phyloP scores from a whole-genome alignment of 2,329 filamentous ascomycete species.

The Lecanicillium sp. region DNA sequence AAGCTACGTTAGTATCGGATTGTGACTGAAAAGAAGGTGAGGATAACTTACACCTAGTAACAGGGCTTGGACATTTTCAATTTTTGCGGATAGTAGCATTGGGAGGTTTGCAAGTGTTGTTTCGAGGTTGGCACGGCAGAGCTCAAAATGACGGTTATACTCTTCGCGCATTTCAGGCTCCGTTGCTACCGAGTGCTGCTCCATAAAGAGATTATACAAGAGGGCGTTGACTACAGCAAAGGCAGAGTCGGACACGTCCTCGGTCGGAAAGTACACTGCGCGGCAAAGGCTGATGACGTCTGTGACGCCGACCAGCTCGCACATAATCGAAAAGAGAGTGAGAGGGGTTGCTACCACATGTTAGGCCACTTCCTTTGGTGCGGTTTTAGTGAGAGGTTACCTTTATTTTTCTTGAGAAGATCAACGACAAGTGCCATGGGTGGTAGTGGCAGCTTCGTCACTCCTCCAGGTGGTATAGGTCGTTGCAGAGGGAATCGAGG shows the following conservation, averaged over 20 bases:
- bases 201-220: slow-evolving; percentile 41
- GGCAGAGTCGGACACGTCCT: slow-evolving; percentile 39
- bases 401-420: slow-evolving; percentile 39
- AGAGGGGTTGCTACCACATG: slow-evolving; percentile 31
- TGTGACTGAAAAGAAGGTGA: background rate
- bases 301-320: slow-evolving; percentile 38
- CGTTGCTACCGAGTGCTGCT: slow-evolving; percentile 29
- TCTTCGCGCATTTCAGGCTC: slow-evolving; percentile 24
- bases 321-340: slow-evolving; percentile 41
- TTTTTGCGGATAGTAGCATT: slow-evolving; percentile 45
- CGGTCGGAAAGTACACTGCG: slow-evolving; percentile 41
- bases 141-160: slow-evolving; percentile 27
- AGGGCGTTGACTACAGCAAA: slow-evolving; percentile 43
- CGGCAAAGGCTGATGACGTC: slow-evolving; percentile 42
- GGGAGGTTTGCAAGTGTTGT: slow-evolving; percentile 42
- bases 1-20: slow-evolving; percentile 7
- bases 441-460: slow-evolving; percentile 46
- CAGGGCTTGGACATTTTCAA: slow-evolving; percentile 49
- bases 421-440: slow-evolving; percentile 41
- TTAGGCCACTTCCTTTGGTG: slow-evolving; percentile 2
- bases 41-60: slow-evolving; percentile 41
- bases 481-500: slow-evolving; percentile 38
- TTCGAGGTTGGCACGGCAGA: slow-evolving; percentile 41
- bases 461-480: slow-evolving; percentile 33
- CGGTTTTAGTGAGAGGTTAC: slow-evolving; percentile 17